A percentile compares a stretch with the other conserved stretches of the same genome.
phyloP scores from a whole-genome alignment of 495 filamentous ascomycete species.

The Hyaloscypha finlandica region DNA sequence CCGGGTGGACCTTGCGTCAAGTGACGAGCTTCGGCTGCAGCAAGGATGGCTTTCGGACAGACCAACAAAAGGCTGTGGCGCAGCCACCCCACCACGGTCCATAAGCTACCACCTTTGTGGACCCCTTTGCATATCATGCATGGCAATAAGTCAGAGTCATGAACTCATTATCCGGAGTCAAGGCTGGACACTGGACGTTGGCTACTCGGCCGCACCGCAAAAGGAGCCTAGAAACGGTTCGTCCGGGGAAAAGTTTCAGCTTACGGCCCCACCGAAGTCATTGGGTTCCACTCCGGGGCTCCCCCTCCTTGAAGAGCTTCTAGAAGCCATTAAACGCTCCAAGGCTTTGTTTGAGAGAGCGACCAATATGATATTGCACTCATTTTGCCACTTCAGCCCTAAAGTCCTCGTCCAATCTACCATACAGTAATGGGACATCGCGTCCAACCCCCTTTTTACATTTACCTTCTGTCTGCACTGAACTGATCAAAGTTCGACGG shows the following conservation, averaged over 20 bases:
- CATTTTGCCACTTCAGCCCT: conserved; percentile 21
- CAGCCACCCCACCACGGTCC: conserved; percentile 5
- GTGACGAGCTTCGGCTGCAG: conserved; percentile 12
- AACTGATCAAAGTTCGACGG: not conserved
- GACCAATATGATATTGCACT: conserved; percentile 4
- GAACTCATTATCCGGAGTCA: not conserved
- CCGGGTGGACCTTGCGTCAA: conserved; percentile 21
- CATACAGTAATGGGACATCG: no score
- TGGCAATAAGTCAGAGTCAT: conserved; percentile 3
- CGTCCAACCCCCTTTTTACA: conserved; percentile 1
- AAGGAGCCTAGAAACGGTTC: not conserved
- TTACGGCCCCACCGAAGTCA: not conserved
- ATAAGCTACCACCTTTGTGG: not conserved
- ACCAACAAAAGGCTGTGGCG: conserved; percentile 9
- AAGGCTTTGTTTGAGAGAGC: not conserved
- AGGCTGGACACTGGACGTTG: not conserved
- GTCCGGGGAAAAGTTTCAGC: not conserved
- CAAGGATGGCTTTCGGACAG: not conserved
- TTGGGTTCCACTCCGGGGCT: not conserved
- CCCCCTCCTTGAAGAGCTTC: not conserved
- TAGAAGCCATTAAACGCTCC: not conserved
- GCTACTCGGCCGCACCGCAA: not conserved
- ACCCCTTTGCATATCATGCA: not conserved
- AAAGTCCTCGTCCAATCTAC: not conserved
- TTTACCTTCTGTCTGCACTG: not conserved